phyloP scores from a whole-genome alignment of 371 early-diverging fungal genomes.

The Batrachochytrium dendrobatidis region DNA sequence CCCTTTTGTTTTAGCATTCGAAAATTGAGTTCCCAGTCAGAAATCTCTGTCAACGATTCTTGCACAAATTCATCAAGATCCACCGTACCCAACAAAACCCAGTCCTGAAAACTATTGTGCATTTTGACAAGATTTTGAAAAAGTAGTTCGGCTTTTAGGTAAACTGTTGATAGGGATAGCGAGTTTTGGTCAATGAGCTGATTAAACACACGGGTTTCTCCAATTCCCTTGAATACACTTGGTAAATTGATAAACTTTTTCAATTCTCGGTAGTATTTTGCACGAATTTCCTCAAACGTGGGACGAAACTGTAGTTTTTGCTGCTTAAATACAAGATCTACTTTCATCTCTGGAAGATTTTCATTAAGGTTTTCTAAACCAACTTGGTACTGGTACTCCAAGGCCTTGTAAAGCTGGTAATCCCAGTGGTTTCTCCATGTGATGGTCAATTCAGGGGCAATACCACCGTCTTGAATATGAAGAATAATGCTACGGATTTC shows the following conservation, averaged over 20 bases:
- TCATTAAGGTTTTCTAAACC: constrained; percentile 38
- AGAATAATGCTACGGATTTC: constrained; percentile 30
- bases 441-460: constrained; percentile 25
- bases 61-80: constrained; percentile 37
- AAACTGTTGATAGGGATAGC: constrained; percentile 29
- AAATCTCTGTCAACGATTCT: constrained; percentile 27
- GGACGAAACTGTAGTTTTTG: constrained; percentile 43
- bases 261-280: constrained; percentile 49
- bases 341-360: constrained; percentile 40
- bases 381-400: constrained; percentile 41
- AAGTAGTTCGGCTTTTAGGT: constrained; percentile 37
- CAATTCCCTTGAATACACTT: constrained; percentile 34
- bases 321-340: constrained; percentile 42
- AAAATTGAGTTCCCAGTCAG: constrained; percentile 47
- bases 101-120: constrained; percentile 37
- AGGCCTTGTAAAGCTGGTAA: constrained; percentile 46
- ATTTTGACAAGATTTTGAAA: constrained; percentile 34
- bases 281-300: constrained; percentile 44
- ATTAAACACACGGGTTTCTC: constrained; percentile 34
- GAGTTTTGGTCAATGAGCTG: constrained; percentile 35
- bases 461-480: constrained; percentile 22
- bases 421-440: constrained; percentile 48
- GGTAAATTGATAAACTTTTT: constrained; percentile 48
- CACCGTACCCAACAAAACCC: constrained; percentile 40
- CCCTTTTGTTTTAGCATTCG: constrained; percentile 43